Percentiles rank a stretch among this genome's conserved stretches.
These are phyloP conservation scores for Pseudogymnoascus sp. DNA, from an alignment of 2,329 filamentous ascomycete species.

Conservation along the genomic window DNA sequence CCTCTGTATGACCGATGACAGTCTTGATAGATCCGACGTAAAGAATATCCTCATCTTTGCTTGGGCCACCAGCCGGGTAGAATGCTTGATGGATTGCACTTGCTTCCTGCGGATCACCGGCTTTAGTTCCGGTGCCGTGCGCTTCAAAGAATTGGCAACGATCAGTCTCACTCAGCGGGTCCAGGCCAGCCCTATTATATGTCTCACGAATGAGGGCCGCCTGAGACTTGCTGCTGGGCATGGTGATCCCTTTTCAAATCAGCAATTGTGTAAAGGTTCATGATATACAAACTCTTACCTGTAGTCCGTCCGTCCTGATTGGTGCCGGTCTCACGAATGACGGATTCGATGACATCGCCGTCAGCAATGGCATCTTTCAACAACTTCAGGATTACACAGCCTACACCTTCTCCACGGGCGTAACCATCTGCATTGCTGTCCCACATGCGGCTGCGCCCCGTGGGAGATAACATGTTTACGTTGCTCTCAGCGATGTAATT, in stretches of 20 bases:
- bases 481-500: conserved; percentile 23
- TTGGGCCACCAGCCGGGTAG: conserved; percentile 11
- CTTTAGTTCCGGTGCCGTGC: conserved; percentile 24
- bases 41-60: conserved; percentile 13
- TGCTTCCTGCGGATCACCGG: conserved; percentile 22
- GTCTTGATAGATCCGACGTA: conserved; percentile 21
- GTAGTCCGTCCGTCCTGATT: conserved; percentile 51
- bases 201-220: conserved; percentile 6
- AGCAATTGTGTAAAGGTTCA: not conserved
- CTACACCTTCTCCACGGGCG: conserved; percentile 42
- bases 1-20: conserved; percentile 24
- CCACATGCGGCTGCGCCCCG: conserved; percentile 33
- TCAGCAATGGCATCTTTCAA: conserved; percentile 48
- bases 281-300: conserved; percentile 23
- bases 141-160: conserved; percentile 18
- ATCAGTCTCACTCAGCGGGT: conserved; percentile 1
- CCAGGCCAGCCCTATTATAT: conserved; percentile 9
- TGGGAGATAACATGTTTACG: conserved; percentile 28
- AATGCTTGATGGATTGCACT: conserved; percentile 17
- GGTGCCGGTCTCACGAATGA: conserved; percentile 44
- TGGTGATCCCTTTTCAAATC: conserved; percentile 33
- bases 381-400: conserved; percentile 49
- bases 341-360: conserved; percentile 47
- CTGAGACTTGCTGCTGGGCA: conserved; percentile 40
- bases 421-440: conserved; percentile 17